phyloP scores from a whole-genome alignment of 192 early-diverging fungal species.

The Mortierella hygrophila region DNA sequence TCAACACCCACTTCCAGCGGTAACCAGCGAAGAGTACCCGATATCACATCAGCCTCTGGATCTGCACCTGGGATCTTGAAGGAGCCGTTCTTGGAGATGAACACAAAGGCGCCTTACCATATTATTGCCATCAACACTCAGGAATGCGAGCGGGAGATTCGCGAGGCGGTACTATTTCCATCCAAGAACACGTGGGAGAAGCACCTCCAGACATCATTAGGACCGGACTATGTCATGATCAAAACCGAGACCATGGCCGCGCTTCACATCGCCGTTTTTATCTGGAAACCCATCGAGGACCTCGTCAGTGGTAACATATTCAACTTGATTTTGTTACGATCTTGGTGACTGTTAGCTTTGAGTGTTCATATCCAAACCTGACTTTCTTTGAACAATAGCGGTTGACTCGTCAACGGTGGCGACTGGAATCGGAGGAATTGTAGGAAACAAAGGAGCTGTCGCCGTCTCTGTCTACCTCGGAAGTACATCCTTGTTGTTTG shows the following conservation, averaged over 20 bases:
- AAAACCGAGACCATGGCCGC: slow-evolving; percentile 67
- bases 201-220: slow-evolving; percentile 47
- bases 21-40: background rate
- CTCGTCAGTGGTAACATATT: slow-evolving; percentile 45
- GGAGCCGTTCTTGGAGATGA: slow-evolving; percentile 36
- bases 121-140: slow-evolving; percentile 67
- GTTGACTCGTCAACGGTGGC: slow-evolving; percentile 55
- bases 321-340: background rate
- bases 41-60: background rate
- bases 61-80: slow-evolving; percentile 18
- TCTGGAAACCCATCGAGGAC: slow-evolving; percentile 57
- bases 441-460: slow-evolving; percentile 66
- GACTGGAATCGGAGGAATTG: slow-evolving; percentile 56
- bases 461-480: slow-evolving; percentile 65
- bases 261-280: slow-evolving; percentile 63
- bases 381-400: slow-evolving; percentile 9
- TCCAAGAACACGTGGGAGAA: slow-evolving; percentile 65
- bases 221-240: slow-evolving; percentile 58
- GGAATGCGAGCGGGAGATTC: slow-evolving; percentile 68
- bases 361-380: background rate
- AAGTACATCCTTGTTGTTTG: slow-evolving; percentile 59
- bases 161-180: slow-evolving; percentile 63
- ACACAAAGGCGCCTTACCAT: slow-evolving; percentile 59
- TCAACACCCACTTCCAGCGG: background rate
- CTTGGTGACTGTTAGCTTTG: background rate